Evolutionary conservation across 495 filamentous ascomycete species (phyloP), one percentile per base, ranked within the genome.

Genomic region (Cladorrhinum samala): DNA sequence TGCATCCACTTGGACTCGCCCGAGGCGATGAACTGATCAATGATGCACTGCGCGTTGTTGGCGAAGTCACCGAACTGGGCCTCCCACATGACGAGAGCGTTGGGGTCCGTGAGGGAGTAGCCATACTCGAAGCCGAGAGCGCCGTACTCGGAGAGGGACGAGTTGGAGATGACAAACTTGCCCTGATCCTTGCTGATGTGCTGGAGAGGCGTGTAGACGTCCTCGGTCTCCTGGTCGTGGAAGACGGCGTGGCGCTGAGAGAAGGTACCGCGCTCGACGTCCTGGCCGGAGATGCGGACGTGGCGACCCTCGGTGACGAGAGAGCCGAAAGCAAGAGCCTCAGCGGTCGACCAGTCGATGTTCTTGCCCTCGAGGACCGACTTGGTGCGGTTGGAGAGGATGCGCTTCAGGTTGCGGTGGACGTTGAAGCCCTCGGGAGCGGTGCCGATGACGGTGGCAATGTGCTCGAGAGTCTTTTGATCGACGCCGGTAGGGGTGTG

Each of bases 31-130:
- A 98, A 98, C 74, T 98, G 93, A 71, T 98, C 93, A 65, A 96
- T 91, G 73, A 98, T 94, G 69, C 91, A 95, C 71, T 98, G 93
- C 41, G 91, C 89, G 71, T 96, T 97, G 81, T 98, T 98, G 77
- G 91, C 93, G 59, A 98, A 98, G 72, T 98, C 93, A 76, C 93
- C 93, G 69, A 98, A 98, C 74, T 98, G 93, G 27, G 93, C 93
- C 72, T 98, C 93, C 93, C 93, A 98, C 81, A 98, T 91, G 55
- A 97, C 90, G 24, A 98, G 81, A 38, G 92, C 93, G 68, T 95
- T 92, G 37, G 93, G 93, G 41, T 94, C 96, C 50, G 89, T 94
- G 43, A 98, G 73, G 8, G 94, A 97, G 76, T 98, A 98, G 62
- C 93, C 93, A 64, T 98, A 98, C 70, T 98, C 93, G 67, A 98